Evolutionary conservation across 345 rosid genomes (phyloP).

Genomic region (Geranium brycei): DNA sequence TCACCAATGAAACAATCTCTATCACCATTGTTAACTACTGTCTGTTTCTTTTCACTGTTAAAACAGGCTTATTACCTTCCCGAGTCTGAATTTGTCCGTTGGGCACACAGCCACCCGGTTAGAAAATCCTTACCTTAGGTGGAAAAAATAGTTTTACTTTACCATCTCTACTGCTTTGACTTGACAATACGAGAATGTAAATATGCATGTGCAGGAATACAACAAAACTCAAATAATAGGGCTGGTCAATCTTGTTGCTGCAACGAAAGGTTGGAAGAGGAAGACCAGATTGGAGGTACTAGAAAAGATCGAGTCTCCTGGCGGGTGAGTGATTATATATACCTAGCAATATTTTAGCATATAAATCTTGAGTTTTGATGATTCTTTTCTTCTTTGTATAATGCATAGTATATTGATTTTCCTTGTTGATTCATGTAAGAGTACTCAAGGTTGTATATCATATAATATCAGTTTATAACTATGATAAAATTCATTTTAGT

Average conservation of each 20-base stretch:
- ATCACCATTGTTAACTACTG: neutral
- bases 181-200: neutral
- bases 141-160: neutral
- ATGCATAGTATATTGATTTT: neutral
- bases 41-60: neutral
- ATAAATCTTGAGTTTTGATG: neutral
- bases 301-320: constrained; percentile 64
- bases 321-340: constrained; percentile 1
- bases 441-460: too few relatives aligned
- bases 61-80: constrained; percentile 89
- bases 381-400: neutral
- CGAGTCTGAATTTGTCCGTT: constrained; percentile 88
- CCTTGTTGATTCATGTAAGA: too few relatives aligned
- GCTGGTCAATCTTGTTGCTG: constrained; percentile 74
- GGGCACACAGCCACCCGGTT: constrained; percentile 94
- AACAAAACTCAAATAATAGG: constrained; percentile 64
- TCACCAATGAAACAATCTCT: neutral
- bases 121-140: constrained; percentile 13
- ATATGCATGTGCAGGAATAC: constrained; percentile 46
- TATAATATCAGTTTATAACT: too few relatives aligned
- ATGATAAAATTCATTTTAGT: too few relatives aligned
- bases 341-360: neutral
- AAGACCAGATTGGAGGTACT: constrained; percentile 71
- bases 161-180: neutral
- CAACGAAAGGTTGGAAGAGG: constrained; percentile 97